Conservation (phyloP, 2,329 filamentous ascomycete species). For the Aphanoascus verrucosus region DNA sequence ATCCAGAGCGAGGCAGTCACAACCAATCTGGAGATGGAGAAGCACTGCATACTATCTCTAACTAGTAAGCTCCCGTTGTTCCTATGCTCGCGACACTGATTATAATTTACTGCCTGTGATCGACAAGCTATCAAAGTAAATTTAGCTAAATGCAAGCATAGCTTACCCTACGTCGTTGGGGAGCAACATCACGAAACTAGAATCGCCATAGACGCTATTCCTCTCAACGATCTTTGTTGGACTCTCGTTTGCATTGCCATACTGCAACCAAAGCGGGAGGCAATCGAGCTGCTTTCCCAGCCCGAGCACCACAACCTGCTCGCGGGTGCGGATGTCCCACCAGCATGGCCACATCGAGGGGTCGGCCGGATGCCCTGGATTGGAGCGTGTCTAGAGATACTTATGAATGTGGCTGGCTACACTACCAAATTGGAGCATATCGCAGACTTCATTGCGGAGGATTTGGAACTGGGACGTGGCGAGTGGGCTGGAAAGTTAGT, state of each 20-base stretch:
- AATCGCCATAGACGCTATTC: conserved; percentile 22
- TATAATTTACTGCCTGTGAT: not conserved
- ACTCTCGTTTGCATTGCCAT: conserved; percentile 30
- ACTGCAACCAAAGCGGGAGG: conserved; percentile 28
- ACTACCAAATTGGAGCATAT: conserved; percentile 32
- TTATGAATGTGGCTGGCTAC: conserved; percentile 26
- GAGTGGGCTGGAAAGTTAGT: conserved; percentile 29
- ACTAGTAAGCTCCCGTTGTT: conserved; percentile 23
- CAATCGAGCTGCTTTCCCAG: conserved; percentile 24
- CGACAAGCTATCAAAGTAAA: not conserved
- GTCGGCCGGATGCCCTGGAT: conserved; percentile 26
- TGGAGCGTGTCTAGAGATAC: conserved; percentile 23
- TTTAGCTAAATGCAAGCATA: conserved; percentile 14
- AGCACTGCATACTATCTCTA: conserved; percentile 21
- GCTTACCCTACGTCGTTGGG: conserved; percentile 25
- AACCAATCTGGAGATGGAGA: not conserved
- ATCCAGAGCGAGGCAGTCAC: conserved; percentile 23
- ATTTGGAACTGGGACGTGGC: conserved; percentile 26
- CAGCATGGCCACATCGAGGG: conserved; percentile 28
- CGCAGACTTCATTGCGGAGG: conserved; percentile 35
- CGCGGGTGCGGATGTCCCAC: conserved; percentile 24
- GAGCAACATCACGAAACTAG: conserved; percentile 29
- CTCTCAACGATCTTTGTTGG: conserved; percentile 27
- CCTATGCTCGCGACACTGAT: not conserved
- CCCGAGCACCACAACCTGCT: conserved; percentile 20